Base-by-base conservation (phyloP, 1,139 yeast genomes). In the Nakaseomyces uthaithaninus region DNA sequence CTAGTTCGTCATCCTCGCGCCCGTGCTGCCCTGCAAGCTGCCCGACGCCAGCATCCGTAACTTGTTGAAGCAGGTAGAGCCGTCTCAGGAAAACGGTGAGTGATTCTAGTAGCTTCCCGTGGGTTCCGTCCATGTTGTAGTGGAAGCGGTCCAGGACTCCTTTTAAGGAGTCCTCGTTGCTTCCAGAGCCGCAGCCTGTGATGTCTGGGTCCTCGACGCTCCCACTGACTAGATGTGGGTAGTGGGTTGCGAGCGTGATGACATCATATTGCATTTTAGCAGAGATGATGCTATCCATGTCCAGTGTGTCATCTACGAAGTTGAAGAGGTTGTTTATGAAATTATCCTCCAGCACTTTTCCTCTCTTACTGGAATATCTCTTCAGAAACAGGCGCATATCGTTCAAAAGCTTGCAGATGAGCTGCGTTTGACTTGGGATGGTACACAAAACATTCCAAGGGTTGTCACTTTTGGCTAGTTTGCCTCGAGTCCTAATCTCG, bases 401-500 rank as follows among this genome's bases (percentile, higher is more conserved):
- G 12, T 28, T 28, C 7, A 28, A 17, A 9, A 28, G 18, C n/a
- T 17, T 16, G 11, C 33, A 28, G 4, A 22, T 28, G 22, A 28
- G n/a, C 9, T 28, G 33, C 8, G 33, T 7, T 17, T 28, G 33
- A 11, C 33, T 17, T 9, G 33, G 33, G 16, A 28, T 7, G 4
- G 22, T 28, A 6, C 22, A 12, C 4, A 28, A 11, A 4, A 28
- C 22, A n/a, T 28, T 16, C 22, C 9, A n/a, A n/a, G n/a, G n/a
- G n/a, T n/a, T 16, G 4, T 17, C 22, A 17, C 18, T 48, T 24
- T 52, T 59, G 31, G 43, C 48, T 10, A 55, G 40, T n/a, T 35
- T 43, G 11, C 40, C 36, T 11, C 37, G 31, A 3, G 23, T 33
- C 14, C 10, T 17, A 5, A 14, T 28, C 27, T 33, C 17, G 3